These are phyloP conservation scores for Heterobasidion occidentale DNA, from an alignment of 1,284 basidiomycete species.

Conservation along the genomic window DNA sequence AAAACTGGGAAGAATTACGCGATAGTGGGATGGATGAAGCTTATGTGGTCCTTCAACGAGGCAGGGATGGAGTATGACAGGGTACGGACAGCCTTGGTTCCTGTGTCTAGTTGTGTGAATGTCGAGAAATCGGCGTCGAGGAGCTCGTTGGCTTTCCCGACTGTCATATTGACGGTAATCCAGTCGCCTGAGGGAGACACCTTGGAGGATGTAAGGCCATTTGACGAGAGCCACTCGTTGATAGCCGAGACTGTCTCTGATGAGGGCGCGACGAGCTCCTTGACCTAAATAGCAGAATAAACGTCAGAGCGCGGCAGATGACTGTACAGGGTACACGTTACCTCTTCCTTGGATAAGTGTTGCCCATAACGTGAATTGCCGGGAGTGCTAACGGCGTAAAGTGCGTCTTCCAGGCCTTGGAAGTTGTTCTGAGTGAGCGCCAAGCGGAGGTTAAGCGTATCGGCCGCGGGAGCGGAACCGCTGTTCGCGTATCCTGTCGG, in stretches of 20 bases:
- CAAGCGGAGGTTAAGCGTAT: slow-evolving; percentile 23
- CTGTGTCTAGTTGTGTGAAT: slow-evolving; percentile 24
- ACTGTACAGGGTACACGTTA: slow-evolving; percentile 1
- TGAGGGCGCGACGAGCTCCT: not conserved
- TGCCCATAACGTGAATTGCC: slow-evolving; percentile 17
- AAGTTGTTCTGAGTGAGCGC: slow-evolving; percentile 26
- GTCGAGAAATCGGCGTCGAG: slow-evolving; percentile 25
- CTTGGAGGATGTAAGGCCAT: slow-evolving; percentile 19
- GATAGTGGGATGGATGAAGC: slow-evolving; percentile 23
- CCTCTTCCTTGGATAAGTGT: slow-evolving; percentile 19
- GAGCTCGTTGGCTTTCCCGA: slow-evolving; percentile 26
- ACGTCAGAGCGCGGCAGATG: not conserved
- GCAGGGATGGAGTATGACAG: slow-evolving; percentile 29
- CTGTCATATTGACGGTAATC: slow-evolving; percentile 13
- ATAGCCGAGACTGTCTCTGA: slow-evolving; percentile 22
- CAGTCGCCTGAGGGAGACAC: slow-evolving; percentile 18
- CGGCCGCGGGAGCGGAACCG: slow-evolving; percentile 20
- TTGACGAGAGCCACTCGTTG: slow-evolving; percentile 23
- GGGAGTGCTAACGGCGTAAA: slow-evolving; percentile 21
- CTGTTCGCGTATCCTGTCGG: slow-evolving; percentile 21
- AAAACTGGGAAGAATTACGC: not conserved
- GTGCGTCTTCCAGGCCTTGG: slow-evolving; percentile 25
- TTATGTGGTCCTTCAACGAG: slow-evolving; percentile 23
- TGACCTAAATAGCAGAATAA: not conserved
- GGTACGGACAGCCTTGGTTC: slow-evolving; percentile 23